phyloP scores from a whole-genome alignment of 306 rosid species.

The Canavalia gladiata region DNA sequence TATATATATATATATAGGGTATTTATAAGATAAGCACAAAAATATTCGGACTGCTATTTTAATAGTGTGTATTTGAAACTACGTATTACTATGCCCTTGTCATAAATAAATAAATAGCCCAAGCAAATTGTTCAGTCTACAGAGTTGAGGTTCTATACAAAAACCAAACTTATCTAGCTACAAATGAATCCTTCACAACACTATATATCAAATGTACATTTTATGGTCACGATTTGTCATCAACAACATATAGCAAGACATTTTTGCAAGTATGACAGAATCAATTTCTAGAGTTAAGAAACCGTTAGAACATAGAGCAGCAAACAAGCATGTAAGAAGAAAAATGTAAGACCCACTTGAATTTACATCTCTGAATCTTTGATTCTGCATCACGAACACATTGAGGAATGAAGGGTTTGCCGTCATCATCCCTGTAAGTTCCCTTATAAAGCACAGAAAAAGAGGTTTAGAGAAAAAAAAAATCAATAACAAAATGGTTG shows the following conservation, averaged over 20 bases:
- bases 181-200: neutral
- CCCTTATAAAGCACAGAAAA: slow-evolving; percentile 60
- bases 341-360: slow-evolving; percentile 57
- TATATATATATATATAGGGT: too few relatives aligned
- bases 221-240: neutral
- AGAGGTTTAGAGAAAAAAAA: neutral
- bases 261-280: neutral
- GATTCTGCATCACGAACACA: slow-evolving; percentile 80
- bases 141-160: neutral
- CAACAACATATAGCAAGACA: neutral
- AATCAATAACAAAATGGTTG: neutral
- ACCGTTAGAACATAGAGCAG: neutral
- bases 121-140: neutral
- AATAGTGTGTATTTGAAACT: neutral
- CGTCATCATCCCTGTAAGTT: slow-evolving; percentile 80
- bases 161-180: neutral
- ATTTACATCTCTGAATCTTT: slow-evolving; percentile 62
- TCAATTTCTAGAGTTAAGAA: slow-evolving; percentile 25
- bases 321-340: neutral
- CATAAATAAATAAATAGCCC: neutral
- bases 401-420: slow-evolving; percentile 81
- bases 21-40: neutral
- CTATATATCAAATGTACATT: neutral
- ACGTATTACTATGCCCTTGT: too few relatives aligned
- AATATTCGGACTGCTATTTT: neutral